Evolutionary conservation across 495 filamentous ascomycete species (phyloP), one percentile per base, ranked within the genome.

Genomic region (Astrothelium macrocarpum): DNA sequence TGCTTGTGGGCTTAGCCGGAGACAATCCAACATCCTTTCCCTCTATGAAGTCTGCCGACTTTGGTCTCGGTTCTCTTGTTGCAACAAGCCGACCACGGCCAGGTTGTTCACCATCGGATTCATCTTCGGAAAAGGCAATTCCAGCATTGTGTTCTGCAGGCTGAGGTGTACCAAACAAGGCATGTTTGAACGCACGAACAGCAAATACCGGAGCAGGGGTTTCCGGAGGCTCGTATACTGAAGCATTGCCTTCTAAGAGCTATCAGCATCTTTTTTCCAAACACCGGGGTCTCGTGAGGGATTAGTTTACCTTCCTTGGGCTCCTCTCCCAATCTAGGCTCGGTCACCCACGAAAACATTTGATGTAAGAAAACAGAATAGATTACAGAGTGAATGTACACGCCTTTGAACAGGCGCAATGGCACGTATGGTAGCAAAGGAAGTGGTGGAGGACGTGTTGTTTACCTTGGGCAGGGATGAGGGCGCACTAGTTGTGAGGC

Each of bases 191-290:
- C 20, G 94, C 95, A 69, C 92, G 91, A 63, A 94, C 84, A 14
- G 92, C 93, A 77, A 98, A 97, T 1, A 96, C 83, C 26, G 92
- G 91, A 29, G 91, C 95, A 12, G 94, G 95, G 5, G 94, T 97
- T 66, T 96, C 90, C 64, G 93, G 94, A 9, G 82, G 80, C 53
- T 96, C 90, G 45, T 67, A 67, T 32, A 20, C 49, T 36, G 65
- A 63, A 25, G 62, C 31, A 39, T 64, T 62, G 3, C 62, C 61
- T 20, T 67, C 69, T 71, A 9, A 23, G 1, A 5, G 18, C 5
- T 32, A 29, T 69, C 25, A 69, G 67, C 29, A 42, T 11, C 23
- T 59, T 45, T 14, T 39, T 32, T 25, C 18, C 7, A n/a, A 10
- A 64, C 18, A 34, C 12, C 11, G 26, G 12, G n/a, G 20, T 20